Evolutionary conservation across 2,329 filamentous ascomycete species (phyloP).

Genomic region (Fusarium subtropicale): DNA sequence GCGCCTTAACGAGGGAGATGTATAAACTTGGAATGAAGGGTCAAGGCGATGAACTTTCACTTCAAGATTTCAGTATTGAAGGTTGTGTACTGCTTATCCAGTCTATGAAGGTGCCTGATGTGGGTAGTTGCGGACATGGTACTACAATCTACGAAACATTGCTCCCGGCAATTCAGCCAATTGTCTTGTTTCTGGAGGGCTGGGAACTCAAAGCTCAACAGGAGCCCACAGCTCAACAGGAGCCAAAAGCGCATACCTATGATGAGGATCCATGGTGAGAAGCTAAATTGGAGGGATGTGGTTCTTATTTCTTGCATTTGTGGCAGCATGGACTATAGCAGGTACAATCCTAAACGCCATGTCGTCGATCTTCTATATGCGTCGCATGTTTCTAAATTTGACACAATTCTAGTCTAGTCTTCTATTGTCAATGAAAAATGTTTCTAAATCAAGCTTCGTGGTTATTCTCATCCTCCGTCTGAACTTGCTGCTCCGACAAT

Average conservation of each 20-base stretch:
- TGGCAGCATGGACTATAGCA: neutral
- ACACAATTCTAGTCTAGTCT: neutral
- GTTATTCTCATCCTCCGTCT: constrained; percentile 36
- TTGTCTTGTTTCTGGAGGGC: neutral
- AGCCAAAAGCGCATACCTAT: too few relatives aligned
- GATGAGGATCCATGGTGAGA: neutral
- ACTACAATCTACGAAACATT: neutral
- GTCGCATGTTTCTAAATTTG: neutral
- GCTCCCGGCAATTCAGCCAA: neutral
- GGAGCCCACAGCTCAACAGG: too few relatives aligned
- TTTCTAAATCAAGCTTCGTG: neutral
- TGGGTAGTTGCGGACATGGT: too few relatives aligned
- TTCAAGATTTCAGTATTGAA: too few relatives aligned
- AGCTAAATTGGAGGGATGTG: rapidly evolving
- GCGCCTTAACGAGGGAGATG: neutral
- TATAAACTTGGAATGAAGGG: too few relatives aligned
- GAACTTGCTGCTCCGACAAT: constrained; percentile 53
- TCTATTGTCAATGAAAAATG: neutral
- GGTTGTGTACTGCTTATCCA: too few relatives aligned
- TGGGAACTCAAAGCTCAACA: too few relatives aligned
- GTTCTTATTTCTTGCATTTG: neutral
- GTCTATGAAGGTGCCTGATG: too few relatives aligned
- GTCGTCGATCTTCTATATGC: neutral
- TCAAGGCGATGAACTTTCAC: too few relatives aligned
- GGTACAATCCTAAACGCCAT: neutral